A percentile compares a stretch with the other conserved stretches of the same genome.
phyloP scores from a whole-genome alignment of 441 rosid genomes.

The Brassica hybrid region DNA sequence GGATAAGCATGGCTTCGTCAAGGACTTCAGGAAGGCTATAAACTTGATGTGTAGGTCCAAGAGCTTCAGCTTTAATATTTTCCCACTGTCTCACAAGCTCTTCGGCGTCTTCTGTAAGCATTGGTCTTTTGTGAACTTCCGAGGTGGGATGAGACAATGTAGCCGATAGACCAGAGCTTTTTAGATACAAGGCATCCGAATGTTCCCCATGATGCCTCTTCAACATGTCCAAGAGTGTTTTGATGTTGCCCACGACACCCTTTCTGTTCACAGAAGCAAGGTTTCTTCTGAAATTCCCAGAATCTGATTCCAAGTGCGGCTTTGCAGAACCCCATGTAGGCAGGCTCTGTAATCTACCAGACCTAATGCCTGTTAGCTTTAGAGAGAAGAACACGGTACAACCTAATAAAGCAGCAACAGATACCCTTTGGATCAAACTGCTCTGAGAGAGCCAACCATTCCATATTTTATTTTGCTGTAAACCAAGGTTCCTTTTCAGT shows the following conservation, averaged over 20 bases:
- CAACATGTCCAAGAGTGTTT: constrained; percentile 53
- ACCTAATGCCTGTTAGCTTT: constrained; percentile 51
- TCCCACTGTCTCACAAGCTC: constrained; percentile 91
- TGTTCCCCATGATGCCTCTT: constrained; percentile 50
- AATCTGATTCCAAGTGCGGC: constrained; percentile 46
- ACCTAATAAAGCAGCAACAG: constrained; percentile 60
- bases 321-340: constrained; percentile 47
- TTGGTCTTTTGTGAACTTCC: constrained; percentile 54
- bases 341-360: constrained; percentile 45
- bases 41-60: constrained; percentile 76
- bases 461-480: constrained; percentile 54
- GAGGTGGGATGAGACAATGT: constrained; percentile 49
- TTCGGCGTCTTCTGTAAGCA: constrained; percentile 91
- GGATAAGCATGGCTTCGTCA: constrained; percentile 86
- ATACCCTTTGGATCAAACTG: constrained; percentile 52
- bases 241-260: constrained; percentile 51
- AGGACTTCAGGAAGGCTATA: constrained; percentile 73
- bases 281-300: constrained; percentile 44
- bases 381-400: constrained; percentile 57
- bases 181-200: constrained; percentile 43
- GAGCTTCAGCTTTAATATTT: constrained; percentile 85
- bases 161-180: constrained; percentile 50
- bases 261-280: constrained; percentile 47
- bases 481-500: constrained; percentile 65
- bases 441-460: constrained; percentile 53